Evolutionary conservation across 495 filamentous ascomycete genomes (phyloP).

Genomic region (Penicillium dipodomyicola): DNA sequence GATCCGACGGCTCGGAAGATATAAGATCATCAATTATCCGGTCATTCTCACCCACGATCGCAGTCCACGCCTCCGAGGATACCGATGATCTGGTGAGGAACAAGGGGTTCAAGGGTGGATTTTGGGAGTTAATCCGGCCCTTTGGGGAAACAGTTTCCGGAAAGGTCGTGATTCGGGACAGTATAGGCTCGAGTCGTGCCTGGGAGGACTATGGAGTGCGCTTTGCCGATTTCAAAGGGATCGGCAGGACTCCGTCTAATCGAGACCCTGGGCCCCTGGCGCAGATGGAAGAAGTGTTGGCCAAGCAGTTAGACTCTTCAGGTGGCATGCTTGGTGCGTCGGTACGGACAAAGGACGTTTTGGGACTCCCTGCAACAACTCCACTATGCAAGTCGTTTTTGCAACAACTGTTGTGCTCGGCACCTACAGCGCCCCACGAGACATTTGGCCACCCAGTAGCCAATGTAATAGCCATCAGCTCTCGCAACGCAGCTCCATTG

Average conservation of each 20-base stretch:
- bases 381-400: constrained; percentile 81
- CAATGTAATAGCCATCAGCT: constrained; percentile 94
- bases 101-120: constrained; percentile 80
- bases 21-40: constrained; percentile 71
- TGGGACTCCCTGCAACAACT: constrained; percentile 40
- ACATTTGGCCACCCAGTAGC: constrained; percentile 94
- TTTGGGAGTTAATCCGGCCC: constrained; percentile 81
- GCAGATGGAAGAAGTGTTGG: constrained; percentile 61
- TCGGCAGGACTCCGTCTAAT: constrained; percentile 20
- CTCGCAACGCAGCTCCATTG: constrained; percentile 73
- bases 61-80: constrained; percentile 77
- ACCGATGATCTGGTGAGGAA: constrained; percentile 74
- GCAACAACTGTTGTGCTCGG: constrained; percentile 74
- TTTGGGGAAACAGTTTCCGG: constrained; percentile 89
- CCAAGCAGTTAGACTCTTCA: constrained; percentile 41
- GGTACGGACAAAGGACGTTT: constrained; percentile 34
- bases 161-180: constrained; percentile 87
- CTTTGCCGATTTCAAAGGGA: constrained; percentile 59
- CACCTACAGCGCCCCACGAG: constrained; percentile 77
- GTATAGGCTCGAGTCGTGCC: constrained; percentile 71
- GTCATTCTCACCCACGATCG: constrained; percentile 84
- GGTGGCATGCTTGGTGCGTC: constrained; percentile 36
- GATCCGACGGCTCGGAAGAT: constrained; percentile 56
- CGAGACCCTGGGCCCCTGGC: constrained; percentile 34
- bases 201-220: constrained; percentile 90